A percentile compares a stretch with the other conserved stretches of the same genome.
These are phyloP conservation scores for Kickxella alabastrina DNA, from an alignment of 192 early-diverging fungal species.

Conservation along the genomic window DNA sequence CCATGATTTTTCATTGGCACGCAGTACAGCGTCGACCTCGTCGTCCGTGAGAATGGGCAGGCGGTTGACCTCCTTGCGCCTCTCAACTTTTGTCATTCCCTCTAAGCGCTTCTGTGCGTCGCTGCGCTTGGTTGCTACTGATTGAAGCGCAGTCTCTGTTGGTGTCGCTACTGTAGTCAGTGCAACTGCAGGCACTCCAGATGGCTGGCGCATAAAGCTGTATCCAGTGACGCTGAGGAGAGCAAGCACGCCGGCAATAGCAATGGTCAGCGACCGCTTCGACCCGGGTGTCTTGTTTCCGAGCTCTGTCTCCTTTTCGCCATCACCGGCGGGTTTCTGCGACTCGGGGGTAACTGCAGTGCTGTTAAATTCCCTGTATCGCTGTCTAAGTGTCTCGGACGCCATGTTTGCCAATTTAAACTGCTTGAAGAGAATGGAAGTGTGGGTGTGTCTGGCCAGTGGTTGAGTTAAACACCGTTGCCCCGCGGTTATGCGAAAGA, in stretches of 20 bases:
- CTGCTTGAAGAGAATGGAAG: too few species aligned
- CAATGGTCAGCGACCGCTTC: conserved; percentile 41
- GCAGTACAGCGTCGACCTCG: conserved; percentile 38
- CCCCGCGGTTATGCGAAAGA: too few species aligned
- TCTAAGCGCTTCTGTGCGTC: conserved; percentile 29
- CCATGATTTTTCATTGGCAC: conserved; percentile 34
- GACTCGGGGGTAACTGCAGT: too few species aligned
- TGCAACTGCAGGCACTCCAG: neutral
- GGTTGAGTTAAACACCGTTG: too few species aligned
- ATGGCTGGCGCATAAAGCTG: conserved; percentile 27
- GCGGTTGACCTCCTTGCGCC: conserved; percentile 14
- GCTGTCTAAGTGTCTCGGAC: too few species aligned
- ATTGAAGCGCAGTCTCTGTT: conserved; percentile 20
- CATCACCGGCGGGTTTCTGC: too few species aligned
- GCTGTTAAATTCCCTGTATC: too few species aligned
- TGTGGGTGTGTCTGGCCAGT: too few species aligned
- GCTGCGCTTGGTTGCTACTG: conserved; percentile 27
- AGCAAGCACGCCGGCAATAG: conserved; percentile 36
- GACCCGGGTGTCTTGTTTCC: conserved; percentile 5
- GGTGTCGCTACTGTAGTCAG: neutral
- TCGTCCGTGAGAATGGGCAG: conserved; percentile 29
- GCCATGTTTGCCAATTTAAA: too few species aligned
- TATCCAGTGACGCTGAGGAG: conserved; percentile 36
- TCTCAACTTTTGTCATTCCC: conserved; percentile 7
- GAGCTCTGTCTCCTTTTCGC: too few species aligned